These are phyloP conservation scores for Gymnopilus junonius DNA, from an alignment of 768 basidiomycete genomes.

Conservation along the genomic window DNA sequence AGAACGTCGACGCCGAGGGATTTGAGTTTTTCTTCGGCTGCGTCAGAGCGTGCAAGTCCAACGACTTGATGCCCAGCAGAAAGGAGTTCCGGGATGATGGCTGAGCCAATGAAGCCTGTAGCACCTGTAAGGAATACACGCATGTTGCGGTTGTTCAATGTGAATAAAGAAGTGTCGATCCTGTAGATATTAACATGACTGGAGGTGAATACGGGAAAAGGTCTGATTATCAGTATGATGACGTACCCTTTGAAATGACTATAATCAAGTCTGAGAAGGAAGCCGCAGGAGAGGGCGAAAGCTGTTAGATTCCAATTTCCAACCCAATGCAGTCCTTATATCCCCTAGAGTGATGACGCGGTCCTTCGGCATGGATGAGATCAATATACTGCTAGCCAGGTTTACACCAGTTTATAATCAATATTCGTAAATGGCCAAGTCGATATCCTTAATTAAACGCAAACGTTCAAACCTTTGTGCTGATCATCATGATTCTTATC, in stretches of 20 bases:
- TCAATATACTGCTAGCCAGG: background rate
- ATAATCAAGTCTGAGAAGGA: background rate
- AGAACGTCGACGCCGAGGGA: background rate
- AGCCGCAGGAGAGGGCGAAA: background rate
- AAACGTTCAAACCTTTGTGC: too few relatives aligned
- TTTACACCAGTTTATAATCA: too few relatives aligned
- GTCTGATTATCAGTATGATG: background rate
- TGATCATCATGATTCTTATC: too few relatives aligned
- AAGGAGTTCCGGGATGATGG: background rate
- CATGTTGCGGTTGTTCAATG: background rate
- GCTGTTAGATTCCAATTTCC: background rate
- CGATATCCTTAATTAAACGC: too few relatives aligned
- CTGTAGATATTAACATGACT: background rate
- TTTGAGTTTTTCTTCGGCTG: background rate
- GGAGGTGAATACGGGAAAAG: background rate
- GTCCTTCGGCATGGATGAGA: background rate
- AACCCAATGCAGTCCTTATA: background rate
- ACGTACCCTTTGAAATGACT: background rate
- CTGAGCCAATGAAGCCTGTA: constrained; percentile 4
- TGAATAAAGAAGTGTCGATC: background rate
- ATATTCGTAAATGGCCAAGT: background rate
- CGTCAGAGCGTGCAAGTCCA: constrained; percentile 4
- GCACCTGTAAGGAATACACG: constrained; percentile 1
- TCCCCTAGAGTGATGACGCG: background rate
- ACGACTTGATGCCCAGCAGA: constrained; percentile 1